These are phyloP conservation scores for Xerocomellus chrysenteron DNA, from an alignment of 768 basidiomycete species.

Conservation along the genomic window DNA sequence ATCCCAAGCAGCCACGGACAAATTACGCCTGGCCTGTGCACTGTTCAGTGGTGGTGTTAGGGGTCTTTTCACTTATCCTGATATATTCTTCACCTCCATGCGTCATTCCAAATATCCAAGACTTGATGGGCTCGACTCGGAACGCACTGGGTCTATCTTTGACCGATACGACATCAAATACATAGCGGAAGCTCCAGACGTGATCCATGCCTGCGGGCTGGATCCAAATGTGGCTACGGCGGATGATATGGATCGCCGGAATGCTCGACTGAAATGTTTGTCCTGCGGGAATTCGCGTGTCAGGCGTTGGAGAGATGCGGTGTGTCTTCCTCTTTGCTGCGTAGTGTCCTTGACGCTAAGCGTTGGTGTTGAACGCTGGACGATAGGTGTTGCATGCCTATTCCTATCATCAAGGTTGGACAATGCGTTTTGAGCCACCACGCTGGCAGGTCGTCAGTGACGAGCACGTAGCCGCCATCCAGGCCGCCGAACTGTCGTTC, in stretches of 20 bases:
- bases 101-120: fast-evolving
- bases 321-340: neutral
- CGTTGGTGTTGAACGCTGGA: neutral
- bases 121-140: neutral
- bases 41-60: neutral
- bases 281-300: neutral
- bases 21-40: slow-evolving; percentile 8
- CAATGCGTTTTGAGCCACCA: too few relatives aligned
- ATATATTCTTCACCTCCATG: neutral
- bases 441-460: neutral
- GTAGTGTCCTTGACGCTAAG: neutral
- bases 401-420: neutral
- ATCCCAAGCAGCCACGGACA: neutral
- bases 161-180: neutral
- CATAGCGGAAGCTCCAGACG: neutral
- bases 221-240: slow-evolving; percentile 6
- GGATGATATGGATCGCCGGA: slow-evolving; percentile 12
- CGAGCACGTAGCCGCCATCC: neutral
- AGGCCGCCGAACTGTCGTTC: neutral
- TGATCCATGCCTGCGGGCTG: slow-evolving; percentile 3
- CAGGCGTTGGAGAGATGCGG: slow-evolving; percentile 11
- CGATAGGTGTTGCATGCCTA: neutral
- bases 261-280: slow-evolving; percentile 4
- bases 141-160: neutral
- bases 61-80: neutral